Evolutionary conservation across 176 grass and related monocot species (phyloP).

Genomic region (Aechmea fasciata): DNA sequence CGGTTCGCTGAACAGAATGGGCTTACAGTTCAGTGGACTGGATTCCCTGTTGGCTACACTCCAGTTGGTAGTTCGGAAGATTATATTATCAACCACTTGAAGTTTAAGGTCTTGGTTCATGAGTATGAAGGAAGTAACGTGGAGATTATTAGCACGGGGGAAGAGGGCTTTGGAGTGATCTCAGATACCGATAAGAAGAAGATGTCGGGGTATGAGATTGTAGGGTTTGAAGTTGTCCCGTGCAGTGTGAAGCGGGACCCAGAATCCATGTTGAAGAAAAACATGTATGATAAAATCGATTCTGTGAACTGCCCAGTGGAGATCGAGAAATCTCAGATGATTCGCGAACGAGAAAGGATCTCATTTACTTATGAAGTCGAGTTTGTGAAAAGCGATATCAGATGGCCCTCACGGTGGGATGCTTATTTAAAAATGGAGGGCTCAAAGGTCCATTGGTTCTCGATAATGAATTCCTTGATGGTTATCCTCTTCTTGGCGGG

Average conservation of each 20-base stretch:
- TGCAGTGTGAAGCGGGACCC: slow-evolving; percentile 64
- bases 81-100: slow-evolving; percentile 83
- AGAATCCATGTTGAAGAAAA: slow-evolving; percentile 47
- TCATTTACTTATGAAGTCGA: slow-evolving; percentile 65
- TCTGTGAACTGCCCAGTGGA: slow-evolving; percentile 58
- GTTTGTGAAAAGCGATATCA: slow-evolving; percentile 77
- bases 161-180: slow-evolving; percentile 63
- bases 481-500: slow-evolving; percentile 83
- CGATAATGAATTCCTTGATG: slow-evolving; percentile 93
- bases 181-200: slow-evolving; percentile 59
- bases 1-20: slow-evolving; percentile 66
- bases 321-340: slow-evolving; percentile 56
- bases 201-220: slow-evolving; percentile 82
- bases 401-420: slow-evolving; percentile 90
- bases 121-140: slow-evolving; percentile 49
- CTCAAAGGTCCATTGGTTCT: slow-evolving; percentile 81
- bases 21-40: slow-evolving; percentile 70
- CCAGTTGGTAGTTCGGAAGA: slow-evolving; percentile 43
- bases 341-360: slow-evolving; percentile 69
- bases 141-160: slow-evolving; percentile 66
- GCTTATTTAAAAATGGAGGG: slow-evolving; percentile 78
- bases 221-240: slow-evolving; percentile 83
- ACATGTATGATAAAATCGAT: slow-evolving; percentile 65
- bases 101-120: slow-evolving; percentile 76
- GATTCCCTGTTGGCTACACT: slow-evolving; percentile 67